Conservation (phyloP, 1,284 basidiomycete genomes). For the Xerocomus nothofagi region DNA sequence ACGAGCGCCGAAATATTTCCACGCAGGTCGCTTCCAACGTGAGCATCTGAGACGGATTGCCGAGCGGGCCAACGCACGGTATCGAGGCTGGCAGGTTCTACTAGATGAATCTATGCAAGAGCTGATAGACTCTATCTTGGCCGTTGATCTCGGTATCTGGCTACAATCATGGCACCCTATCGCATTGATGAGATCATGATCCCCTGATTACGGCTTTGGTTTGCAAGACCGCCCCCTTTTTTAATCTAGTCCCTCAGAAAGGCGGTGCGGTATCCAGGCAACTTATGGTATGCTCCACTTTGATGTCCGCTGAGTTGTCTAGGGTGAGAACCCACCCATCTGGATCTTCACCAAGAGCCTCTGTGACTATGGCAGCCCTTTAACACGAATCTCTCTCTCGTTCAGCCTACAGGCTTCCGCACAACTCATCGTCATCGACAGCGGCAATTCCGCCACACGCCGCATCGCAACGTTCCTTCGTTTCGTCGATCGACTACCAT, state of each 20-base stretch:
- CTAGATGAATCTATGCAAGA: not conserved
- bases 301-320: too few relatives aligned
- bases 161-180: not conserved
- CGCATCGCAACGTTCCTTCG: not conserved
- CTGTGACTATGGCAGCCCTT: not conserved
- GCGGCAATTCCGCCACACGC: slow-evolving; percentile 12
- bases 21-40: not conserved
- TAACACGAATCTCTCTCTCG: not conserved
- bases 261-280: not conserved
- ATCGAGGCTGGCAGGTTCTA: not conserved
- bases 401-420: not conserved
- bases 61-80: not conserved
- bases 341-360: not conserved
- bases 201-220: not conserved
- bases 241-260: not conserved
- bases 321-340: not conserved
- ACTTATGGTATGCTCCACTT: too few relatives aligned
- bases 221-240: too few relatives aligned
- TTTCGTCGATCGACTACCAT: slow-evolving; percentile 2
- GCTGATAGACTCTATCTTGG: not conserved
- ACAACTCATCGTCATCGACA: not conserved
- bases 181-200: slow-evolving; percentile 12
- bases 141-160: slow-evolving; percentile 3
- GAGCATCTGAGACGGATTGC: not conserved
- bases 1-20: not conserved